phyloP scores from a whole-genome alignment of 805 yeast genomes.

The Lachancea sp. region DNA sequence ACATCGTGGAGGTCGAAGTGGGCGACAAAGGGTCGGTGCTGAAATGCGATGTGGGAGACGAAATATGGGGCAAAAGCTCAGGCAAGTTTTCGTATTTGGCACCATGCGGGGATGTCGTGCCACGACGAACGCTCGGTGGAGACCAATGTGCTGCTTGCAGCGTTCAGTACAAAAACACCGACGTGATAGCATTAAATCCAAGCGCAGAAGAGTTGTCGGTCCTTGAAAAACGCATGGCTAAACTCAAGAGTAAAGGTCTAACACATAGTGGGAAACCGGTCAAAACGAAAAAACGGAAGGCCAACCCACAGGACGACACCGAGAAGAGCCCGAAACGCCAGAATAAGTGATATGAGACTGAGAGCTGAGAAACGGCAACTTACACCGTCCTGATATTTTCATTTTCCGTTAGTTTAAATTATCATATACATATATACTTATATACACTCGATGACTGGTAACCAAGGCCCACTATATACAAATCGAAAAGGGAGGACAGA shows the following conservation, averaged over 20 bases:
- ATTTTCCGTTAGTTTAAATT: neutral
- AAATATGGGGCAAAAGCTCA: constrained; percentile 33
- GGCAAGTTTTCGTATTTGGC: constrained; percentile 40
- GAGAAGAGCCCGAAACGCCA: neutral
- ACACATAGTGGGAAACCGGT: constrained; percentile 34
- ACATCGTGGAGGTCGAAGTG: constrained; percentile 21
- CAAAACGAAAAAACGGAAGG: constrained; percentile 1
- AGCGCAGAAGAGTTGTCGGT: constrained; percentile 15
- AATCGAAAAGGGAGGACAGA: neutral
- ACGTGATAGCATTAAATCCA: constrained; percentile 38
- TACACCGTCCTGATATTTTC: neutral
- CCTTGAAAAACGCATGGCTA: constrained; percentile 21
- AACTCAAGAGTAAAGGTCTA: constrained; percentile 19
- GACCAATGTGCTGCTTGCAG: constrained; percentile 40
- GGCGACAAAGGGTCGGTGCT: neutral
- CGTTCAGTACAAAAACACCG: constrained; percentile 14
- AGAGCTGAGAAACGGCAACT: neutral
- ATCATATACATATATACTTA: neutral
- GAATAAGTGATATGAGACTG: neutral
- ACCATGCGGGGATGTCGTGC: constrained; percentile 41
- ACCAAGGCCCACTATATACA: constrained; percentile 1
- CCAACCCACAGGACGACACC: neutral
- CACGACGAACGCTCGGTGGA: constrained; percentile 27
- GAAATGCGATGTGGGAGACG: constrained; percentile 22
- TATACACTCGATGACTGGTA: neutral